These are phyloP conservation scores for Pestalotiopsis sp. DNA, from an alignment of 2,329 filamentous ascomycete species.

Conservation along the genomic window DNA sequence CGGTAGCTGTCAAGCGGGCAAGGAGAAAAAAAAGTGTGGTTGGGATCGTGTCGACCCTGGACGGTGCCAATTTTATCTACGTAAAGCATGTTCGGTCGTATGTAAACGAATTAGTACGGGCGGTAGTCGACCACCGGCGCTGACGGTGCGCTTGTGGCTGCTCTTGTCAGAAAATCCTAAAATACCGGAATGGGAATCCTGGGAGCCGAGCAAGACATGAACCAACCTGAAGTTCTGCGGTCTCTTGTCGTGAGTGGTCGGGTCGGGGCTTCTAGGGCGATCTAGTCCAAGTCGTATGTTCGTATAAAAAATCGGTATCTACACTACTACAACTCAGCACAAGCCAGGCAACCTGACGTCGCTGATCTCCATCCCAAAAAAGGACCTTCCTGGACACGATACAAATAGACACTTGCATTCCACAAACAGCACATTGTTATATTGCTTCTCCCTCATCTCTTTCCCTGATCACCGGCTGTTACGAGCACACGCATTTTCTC, in stretches of 20 bases:
- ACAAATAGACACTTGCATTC: constrained; percentile 7
- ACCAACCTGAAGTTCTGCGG: background rate
- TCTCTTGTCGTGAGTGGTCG: background rate
- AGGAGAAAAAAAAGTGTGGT: background rate
- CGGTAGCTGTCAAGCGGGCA: background rate
- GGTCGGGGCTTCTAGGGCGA: background rate
- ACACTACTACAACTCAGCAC: background rate
- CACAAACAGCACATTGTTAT: background rate
- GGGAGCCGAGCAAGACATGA: background rate
- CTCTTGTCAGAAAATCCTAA: background rate
- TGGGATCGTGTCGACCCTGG: constrained; percentile 1
- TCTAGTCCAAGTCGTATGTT: background rate
- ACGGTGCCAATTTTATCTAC: background rate
- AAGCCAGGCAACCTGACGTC: constrained; percentile 4
- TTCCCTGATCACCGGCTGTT: background rate
- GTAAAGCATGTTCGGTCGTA: background rate
- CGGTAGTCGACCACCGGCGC: background rate
- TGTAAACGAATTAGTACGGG: background rate
- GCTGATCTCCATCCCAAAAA: background rate
- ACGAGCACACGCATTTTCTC: background rate
- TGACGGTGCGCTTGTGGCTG: background rate
- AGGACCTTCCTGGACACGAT: background rate
- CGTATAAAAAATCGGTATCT: background rate
- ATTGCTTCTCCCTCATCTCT: background rate
- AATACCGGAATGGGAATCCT: background rate